Evolutionary conservation across 345 rosid genomes (phyloP).

Genomic region (Sisymbrium irio): DNA sequence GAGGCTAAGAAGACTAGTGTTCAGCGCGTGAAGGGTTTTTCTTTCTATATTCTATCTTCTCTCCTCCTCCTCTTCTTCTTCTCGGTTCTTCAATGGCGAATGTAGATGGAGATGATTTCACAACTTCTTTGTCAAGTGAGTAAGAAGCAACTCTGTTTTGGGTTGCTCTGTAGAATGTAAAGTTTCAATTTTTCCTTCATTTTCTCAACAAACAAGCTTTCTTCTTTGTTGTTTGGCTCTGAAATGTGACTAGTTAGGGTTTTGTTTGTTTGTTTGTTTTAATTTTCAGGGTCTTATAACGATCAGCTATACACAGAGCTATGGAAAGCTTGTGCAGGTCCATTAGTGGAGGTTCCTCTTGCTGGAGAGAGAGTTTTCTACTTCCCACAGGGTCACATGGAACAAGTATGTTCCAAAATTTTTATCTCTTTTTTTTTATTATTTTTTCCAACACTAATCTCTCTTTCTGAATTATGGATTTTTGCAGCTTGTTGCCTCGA

Average conservation of each 20-base stretch:
- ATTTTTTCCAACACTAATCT: neutral
- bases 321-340: conserved; percentile 86
- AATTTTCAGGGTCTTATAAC: conserved; percentile 31
- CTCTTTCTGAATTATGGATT: conserved; percentile 8
- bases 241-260: conserved; percentile 1
- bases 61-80: neutral
- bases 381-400: conserved; percentile 80
- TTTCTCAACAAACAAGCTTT: conserved; percentile 7
- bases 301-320: conserved; percentile 58
- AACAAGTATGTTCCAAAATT: conserved; percentile 45
- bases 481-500: conserved; percentile 81
- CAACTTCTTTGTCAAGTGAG: conserved; percentile 46
- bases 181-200: neutral
- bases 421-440: neutral
- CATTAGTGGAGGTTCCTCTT: conserved; percentile 64
- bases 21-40: conserved; percentile 20
- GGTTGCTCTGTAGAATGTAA: conserved; percentile 12
- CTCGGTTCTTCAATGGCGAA: conserved; percentile 43
- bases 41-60: neutral
- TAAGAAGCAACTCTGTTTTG: conserved; percentile 9
- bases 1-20: conserved; percentile 37
- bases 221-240: neutral
- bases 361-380: conserved; percentile 58
- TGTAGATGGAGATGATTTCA: conserved; percentile 36
- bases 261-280: neutral